These are phyloP conservation scores for Oryza nivara DNA, from an alignment of 176 grass and related monocot species.

Conservation along the genomic window DNA sequence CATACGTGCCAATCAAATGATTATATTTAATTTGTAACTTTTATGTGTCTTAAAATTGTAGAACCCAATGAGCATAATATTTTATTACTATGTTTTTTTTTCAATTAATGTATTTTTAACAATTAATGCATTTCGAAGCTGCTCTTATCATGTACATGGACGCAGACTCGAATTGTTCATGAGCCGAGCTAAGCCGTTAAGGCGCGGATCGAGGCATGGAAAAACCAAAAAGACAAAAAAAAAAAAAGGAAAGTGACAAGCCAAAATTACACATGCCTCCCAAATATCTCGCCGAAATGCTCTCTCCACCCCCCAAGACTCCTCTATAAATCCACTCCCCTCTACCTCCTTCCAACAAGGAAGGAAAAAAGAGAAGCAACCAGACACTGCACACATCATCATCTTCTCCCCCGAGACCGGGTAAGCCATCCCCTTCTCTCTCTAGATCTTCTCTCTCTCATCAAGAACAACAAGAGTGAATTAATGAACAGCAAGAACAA, in stretches of 20 bases:
- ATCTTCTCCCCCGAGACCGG: neutral
- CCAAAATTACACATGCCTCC: conserved; percentile 30
- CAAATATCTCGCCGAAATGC: conserved; percentile 46
- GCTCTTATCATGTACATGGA: neutral
- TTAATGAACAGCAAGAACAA: conserved; percentile 11
- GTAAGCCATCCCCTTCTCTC: neutral
- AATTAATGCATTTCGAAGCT: too few relatives aligned
- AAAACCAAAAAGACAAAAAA: neutral
- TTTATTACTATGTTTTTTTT: too few relatives aligned
- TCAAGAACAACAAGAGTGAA: neutral
- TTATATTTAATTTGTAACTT: too few relatives aligned
- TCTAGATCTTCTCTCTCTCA: neutral
- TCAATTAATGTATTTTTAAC: too few relatives aligned
- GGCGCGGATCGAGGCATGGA: neutral
- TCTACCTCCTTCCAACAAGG: conserved; percentile 29
- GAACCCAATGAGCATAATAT: too few relatives aligned
- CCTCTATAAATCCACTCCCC: conserved; percentile 31
- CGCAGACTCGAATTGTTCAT: neutral
- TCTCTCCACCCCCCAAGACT: conserved; percentile 17
- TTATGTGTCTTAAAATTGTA: too few relatives aligned
- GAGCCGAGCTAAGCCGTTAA: conserved; percentile 18
- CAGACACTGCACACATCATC: neutral
- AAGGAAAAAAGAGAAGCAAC: conserved; percentile 17
- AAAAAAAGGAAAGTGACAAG: neutral
- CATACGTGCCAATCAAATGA: too few relatives aligned